Evolutionary conservation across 257 asterid species (phyloP).

Genomic region (Solanum paucissectum): DNA sequence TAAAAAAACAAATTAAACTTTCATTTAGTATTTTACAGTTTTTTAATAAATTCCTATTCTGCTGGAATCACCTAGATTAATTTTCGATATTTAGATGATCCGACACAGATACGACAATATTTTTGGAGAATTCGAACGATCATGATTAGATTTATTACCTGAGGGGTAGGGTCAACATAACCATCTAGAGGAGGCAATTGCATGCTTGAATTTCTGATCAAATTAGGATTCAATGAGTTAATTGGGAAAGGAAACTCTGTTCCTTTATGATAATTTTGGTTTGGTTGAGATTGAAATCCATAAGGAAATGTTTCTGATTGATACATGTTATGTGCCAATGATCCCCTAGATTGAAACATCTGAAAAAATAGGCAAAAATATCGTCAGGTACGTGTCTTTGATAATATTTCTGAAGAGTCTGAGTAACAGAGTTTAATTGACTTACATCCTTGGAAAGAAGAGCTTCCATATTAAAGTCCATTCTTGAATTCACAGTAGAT

Average conservation of each 20-base stretch:
- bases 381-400: neutral
- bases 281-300: constrained; percentile 34
- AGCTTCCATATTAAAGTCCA: constrained; percentile 57
- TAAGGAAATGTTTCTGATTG: constrained; percentile 28
- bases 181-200: constrained; percentile 38
- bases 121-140: neutral
- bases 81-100: neutral
- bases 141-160: constrained; percentile 18
- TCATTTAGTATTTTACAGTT: neutral
- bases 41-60: neutral
- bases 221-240: constrained; percentile 24
- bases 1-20: neutral
- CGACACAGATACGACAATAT: rapidly evolving
- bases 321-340: constrained; percentile 31
- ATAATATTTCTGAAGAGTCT: neutral
- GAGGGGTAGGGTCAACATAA: constrained; percentile 40
- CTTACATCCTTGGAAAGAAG: constrained; percentile 73
- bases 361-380: constrained; percentile 1
- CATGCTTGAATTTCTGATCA: constrained; percentile 20
- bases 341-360: constrained; percentile 43
- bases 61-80: neutral
- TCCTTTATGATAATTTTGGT: constrained; percentile 20
- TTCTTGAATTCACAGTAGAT: constrained; percentile 68
- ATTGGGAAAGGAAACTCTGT: constrained; percentile 22
- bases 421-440: neutral